phyloP scores from a whole-genome alignment of 2,329 filamentous ascomycete species.

The Pseudogymnoascus sp. region DNA sequence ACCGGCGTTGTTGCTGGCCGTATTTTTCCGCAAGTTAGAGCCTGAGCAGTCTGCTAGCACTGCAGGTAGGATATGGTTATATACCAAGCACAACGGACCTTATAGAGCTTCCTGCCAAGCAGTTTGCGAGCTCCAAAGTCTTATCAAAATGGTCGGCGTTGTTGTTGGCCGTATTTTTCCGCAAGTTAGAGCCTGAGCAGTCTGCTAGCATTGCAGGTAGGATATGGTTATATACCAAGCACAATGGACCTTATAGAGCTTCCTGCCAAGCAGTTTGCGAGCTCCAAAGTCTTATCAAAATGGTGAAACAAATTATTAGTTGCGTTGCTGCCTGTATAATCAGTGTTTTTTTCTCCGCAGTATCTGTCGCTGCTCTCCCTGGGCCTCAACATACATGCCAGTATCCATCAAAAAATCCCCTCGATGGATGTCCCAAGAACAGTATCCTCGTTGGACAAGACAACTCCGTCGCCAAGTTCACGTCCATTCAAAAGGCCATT shows the following conservation, averaged over 20 bases:
- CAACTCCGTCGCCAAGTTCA: conserved; percentile 31
- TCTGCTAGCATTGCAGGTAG: neutral
- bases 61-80: neutral
- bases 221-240: neutral
- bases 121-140: neutral
- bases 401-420: conserved; percentile 19
- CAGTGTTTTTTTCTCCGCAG: neutral
- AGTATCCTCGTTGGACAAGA: conserved; percentile 36
- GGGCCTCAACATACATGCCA: conserved; percentile 9
- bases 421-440: conserved; percentile 32
- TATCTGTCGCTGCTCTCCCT: neutral
- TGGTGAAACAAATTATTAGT: neutral
- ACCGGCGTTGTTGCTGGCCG: neutral
- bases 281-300: neutral
- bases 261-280: neutral
- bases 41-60: neutral
- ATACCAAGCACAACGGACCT: neutral
- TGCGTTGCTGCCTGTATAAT: neutral
- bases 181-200: neutral
- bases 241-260: neutral
- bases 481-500: conserved; percentile 34
- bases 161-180: neutral
- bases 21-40: neutral
- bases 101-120: neutral
- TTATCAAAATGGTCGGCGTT: neutral